These are phyloP conservation scores for Eremochloa ophiuroides DNA, from an alignment of 176 grass and related monocot species.

Conservation along the genomic window DNA sequence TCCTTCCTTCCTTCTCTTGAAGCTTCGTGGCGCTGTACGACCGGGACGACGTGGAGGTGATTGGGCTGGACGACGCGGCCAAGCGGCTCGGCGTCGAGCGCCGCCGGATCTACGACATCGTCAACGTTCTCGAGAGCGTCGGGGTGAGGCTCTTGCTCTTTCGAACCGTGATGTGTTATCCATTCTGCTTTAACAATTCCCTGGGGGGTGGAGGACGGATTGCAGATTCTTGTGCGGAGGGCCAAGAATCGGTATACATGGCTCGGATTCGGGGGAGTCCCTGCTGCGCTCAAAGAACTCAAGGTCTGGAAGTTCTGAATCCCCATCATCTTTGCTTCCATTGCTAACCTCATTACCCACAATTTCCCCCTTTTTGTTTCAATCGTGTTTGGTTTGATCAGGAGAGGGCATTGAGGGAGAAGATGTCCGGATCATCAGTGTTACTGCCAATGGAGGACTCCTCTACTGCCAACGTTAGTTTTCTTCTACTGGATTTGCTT, in stretches of 20 bases:
- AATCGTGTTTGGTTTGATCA: slow-evolving; percentile 25
- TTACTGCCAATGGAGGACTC: slow-evolving; percentile 28
- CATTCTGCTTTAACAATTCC: not conserved
- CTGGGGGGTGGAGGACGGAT: not conserved
- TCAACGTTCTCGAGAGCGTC: slow-evolving; percentile 91
- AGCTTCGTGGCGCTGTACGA: slow-evolving; percentile 88
- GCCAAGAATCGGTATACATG: slow-evolving; percentile 81
- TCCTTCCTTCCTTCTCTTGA: not conserved
- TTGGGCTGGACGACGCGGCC: slow-evolving; percentile 78
- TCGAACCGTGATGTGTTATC: not conserved
- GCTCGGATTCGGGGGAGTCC: slow-evolving; percentile 80
- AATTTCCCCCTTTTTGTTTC: not conserved
- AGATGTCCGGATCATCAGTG: slow-evolving; percentile 14
- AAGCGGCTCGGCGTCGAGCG: slow-evolving; percentile 80
- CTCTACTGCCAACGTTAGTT: slow-evolving; percentile 32
- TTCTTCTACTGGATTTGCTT: not conserved
- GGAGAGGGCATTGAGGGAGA: slow-evolving; percentile 49
- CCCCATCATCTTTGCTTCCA: not conserved
- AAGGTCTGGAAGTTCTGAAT: slow-evolving; percentile 41
- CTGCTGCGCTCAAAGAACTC: slow-evolving; percentile 58
- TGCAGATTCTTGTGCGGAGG: slow-evolving; percentile 76
- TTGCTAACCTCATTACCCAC: not conserved
- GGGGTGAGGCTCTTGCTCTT: slow-evolving; percentile 49
- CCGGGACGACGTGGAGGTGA: slow-evolving; percentile 57
- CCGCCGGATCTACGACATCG: slow-evolving; percentile 98